These are phyloP conservation scores for Penicillium sp. DNA, from an alignment of 2,329 filamentous ascomycete species.

Conservation along the genomic window DNA sequence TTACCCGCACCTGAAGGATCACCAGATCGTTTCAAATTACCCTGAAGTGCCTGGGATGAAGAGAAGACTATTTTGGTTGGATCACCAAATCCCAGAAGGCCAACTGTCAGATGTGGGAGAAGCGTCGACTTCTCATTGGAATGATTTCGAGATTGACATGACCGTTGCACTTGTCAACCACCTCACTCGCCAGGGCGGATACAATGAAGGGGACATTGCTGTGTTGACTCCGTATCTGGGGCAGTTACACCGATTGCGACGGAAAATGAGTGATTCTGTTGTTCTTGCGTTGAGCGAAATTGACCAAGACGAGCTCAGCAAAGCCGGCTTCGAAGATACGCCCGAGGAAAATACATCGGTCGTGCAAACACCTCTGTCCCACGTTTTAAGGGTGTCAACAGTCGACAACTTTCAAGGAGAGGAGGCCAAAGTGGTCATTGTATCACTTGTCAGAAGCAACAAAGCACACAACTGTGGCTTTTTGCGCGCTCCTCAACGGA, in stretches of 20 bases:
- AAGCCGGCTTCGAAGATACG: conserved; percentile 36
- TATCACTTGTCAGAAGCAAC: conserved; percentile 73
- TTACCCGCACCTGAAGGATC: not conserved
- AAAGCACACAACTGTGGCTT: conserved; percentile 60
- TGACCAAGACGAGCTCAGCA: conserved; percentile 57
- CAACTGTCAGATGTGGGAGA: conserved; percentile 21
- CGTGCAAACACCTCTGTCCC: conserved; percentile 47
- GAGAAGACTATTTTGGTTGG: conserved; percentile 31
- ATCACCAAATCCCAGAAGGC: conserved; percentile 48
- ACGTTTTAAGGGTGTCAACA: conserved; percentile 60
- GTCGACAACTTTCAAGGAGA: conserved; percentile 79
- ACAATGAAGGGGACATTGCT: conserved; percentile 63
- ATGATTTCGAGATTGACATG: conserved; percentile 63
- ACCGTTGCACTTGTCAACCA: conserved; percentile 63
- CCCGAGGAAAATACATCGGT: conserved; percentile 2
- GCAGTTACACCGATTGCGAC: conserved; percentile 51
- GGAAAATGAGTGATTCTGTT: conserved; percentile 46
- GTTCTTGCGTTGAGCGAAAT: conserved; percentile 65
- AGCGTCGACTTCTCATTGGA: conserved; percentile 47
- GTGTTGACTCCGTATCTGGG: conserved; percentile 65
- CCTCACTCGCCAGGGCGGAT: conserved; percentile 64
- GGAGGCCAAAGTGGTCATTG: conserved; percentile 68
- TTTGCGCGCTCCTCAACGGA: conserved; percentile 63
- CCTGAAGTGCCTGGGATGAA: conserved; percentile 13
- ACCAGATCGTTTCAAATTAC: not conserved